Evolutionary conservation across 148 eudicot species (phyloP).

Genomic region (Rhododendron ovatum): DNA sequence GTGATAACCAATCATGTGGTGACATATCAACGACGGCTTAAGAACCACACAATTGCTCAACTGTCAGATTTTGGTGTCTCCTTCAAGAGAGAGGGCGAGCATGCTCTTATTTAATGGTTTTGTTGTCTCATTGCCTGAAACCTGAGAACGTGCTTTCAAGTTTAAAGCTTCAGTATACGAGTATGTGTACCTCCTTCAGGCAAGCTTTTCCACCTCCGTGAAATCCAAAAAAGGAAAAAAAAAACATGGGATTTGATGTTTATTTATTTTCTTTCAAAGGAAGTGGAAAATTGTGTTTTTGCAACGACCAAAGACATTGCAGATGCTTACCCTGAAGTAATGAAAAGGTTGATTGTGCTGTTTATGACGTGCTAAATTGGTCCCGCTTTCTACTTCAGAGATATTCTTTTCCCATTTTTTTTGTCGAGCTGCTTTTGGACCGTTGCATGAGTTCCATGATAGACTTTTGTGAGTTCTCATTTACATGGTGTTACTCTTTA

Average conservation of each 20-base stretch:
- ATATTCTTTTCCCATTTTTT: neutral
- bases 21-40: neutral
- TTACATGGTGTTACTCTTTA: neutral
- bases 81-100: neutral
- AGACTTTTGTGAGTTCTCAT: neutral
- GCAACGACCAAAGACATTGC: neutral
- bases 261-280: neutral
- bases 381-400: neutral
- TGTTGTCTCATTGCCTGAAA: neutral
- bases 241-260: neutral
- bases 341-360: neutral
- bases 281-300: neutral
- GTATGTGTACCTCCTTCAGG: neutral
- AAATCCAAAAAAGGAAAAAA: neutral
- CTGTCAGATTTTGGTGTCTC: neutral
- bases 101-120: neutral
- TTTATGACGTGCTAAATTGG: neutral
- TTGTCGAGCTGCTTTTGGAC: neutral
- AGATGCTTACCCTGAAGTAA: neutral
- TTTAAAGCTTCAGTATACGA: neutral
- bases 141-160: neutral
- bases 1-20: neutral
- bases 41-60: neutral
- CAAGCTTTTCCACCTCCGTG: neutral
- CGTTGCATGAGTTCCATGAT: neutral